These are phyloP conservation scores for Termitomyces sp. DNA, from an alignment of 768 basidiomycete genomes.

Conservation along the genomic window DNA sequence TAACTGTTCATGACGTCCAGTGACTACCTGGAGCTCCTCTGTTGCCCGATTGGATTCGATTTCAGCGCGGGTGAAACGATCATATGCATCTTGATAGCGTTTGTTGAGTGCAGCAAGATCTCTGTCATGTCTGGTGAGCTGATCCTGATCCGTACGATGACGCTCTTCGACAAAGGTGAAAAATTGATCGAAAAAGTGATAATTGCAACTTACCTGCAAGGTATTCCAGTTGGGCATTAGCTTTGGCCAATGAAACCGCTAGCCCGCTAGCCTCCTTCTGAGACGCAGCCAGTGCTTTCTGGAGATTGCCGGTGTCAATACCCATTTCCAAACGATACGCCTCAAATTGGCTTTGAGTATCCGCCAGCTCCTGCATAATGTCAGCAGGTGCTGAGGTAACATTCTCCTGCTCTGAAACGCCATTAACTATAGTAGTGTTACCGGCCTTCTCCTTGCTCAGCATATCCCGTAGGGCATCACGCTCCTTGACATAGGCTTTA, in stretches of 20 bases:
- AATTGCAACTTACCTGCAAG: slow-evolving; percentile 52
- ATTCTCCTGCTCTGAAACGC: slow-evolving; percentile 14
- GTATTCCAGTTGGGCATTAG: slow-evolving; percentile 77
- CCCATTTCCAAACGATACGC: slow-evolving; percentile 77
- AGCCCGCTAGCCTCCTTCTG: slow-evolving; percentile 66
- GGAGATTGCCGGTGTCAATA: slow-evolving; percentile 62
- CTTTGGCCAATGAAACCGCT: slow-evolving; percentile 69
- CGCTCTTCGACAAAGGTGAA: slow-evolving; percentile 43
- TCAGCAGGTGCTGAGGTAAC: slow-evolving; percentile 23
- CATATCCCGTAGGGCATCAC: slow-evolving; percentile 79
- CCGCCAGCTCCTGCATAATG: slow-evolving; percentile 54
- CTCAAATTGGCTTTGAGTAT: slow-evolving; percentile 78
- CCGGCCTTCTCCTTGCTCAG: slow-evolving; percentile 44
- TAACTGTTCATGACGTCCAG: slow-evolving; percentile 63
- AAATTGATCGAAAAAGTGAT: not conserved
- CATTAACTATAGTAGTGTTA: slow-evolving; percentile 11
- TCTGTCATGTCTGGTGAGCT: slow-evolving; percentile 51
- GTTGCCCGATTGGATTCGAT: slow-evolving; percentile 66
- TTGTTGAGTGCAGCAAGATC: slow-evolving; percentile 64
- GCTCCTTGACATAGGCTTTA: slow-evolving; percentile 80
- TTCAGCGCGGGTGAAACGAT: slow-evolving; percentile 69
- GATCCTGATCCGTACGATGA: slow-evolving; percentile 65
- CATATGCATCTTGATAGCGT: slow-evolving; percentile 67
- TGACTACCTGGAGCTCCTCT: slow-evolving; percentile 58
- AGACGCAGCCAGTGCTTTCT: slow-evolving; percentile 61